Evolutionary conservation across 257 asterid genomes (phyloP).

Genomic region (Nicotiana attenuata): DNA sequence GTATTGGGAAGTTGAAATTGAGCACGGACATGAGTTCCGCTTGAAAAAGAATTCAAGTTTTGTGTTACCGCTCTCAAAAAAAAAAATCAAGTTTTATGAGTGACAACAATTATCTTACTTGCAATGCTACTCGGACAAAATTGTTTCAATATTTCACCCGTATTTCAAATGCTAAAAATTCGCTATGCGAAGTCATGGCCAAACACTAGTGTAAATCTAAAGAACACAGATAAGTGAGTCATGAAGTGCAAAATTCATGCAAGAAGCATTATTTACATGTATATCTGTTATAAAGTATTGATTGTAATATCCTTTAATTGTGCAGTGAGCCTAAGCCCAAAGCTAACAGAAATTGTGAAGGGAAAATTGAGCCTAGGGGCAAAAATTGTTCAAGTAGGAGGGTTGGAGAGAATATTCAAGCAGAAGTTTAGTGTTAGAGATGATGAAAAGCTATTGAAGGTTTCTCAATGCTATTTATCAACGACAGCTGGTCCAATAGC

Average conservation of each 20-base stretch:
- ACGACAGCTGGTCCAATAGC: slow-evolving; percentile 23
- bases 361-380: slow-evolving; percentile 50
- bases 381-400: slow-evolving; percentile 22
- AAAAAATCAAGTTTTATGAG: not conserved
- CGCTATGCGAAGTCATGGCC: not conserved
- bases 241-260: not conserved
- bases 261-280: not conserved
- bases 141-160: not conserved
- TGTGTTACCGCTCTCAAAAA: too few species aligned
- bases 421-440: slow-evolving; percentile 9
- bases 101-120: not conserved
- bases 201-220: not conserved
- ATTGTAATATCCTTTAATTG: not conserved
- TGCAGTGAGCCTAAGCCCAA: slow-evolving; percentile 44
- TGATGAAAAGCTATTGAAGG: slow-evolving; percentile 23
- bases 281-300: not conserved
- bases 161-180: not conserved
- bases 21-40: not conserved
- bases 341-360: slow-evolving; percentile 37
- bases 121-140: not conserved
- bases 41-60: not conserved
- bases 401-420: slow-evolving; percentile 15
- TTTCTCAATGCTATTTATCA: slow-evolving; percentile 21
- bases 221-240: not conserved
- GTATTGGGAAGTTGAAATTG: not conserved